Base-by-base conservation (phyloP, 1,284 basidiomycete genomes). In the Phlebopus sp. region DNA sequence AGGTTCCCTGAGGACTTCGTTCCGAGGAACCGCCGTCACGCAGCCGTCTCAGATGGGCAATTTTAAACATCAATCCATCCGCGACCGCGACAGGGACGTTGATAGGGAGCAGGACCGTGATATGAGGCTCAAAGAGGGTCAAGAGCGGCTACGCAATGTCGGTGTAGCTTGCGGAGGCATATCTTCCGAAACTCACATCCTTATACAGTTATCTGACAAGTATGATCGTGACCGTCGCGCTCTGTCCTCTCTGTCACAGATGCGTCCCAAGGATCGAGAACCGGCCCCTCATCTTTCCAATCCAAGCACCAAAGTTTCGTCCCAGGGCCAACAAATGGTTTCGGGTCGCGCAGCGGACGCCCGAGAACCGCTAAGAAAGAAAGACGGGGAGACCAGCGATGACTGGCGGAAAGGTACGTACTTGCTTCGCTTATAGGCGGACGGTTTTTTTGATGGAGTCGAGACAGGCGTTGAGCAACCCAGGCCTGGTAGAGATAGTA, bases 11-110 rank as follows among this genome's bases (percentile, higher is more conserved):
- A 76, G 87, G 45, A 78, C 84, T 21, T 76, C 81, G 5, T 90
- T 89, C 62, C 81, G 87, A 30, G 77, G 84, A 17, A 73, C 82
- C 11, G 52, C 65, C 13, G 72, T 86, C 41, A 79, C 86, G 30
- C 88, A 91, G 58, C 86, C 86, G 27, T 89, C 89, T 36, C 88
- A 90, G 69, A 91, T 91, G 88, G 89, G 90, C 44, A 90, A 90
- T 62, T 91, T 90, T 68, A 86, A 89, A 58, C 89, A 91, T 58
- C 89, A 90, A 57, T 86, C 89, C 18, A 68, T 85, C 55, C 85
- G 82, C 31, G 83, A 83, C 55, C 70, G 79, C 45, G 84, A 85
- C 51, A 73, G 68, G 55, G 79, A 78, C 31, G 47, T 58, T 1
- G 84, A 88, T 55, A 78, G 75, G 56, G 85, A 88, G 49, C 71